These are phyloP conservation scores for Neurospora sp. DNA, from an alignment of 495 filamentous ascomycete genomes.

Conservation along the genomic window DNA sequence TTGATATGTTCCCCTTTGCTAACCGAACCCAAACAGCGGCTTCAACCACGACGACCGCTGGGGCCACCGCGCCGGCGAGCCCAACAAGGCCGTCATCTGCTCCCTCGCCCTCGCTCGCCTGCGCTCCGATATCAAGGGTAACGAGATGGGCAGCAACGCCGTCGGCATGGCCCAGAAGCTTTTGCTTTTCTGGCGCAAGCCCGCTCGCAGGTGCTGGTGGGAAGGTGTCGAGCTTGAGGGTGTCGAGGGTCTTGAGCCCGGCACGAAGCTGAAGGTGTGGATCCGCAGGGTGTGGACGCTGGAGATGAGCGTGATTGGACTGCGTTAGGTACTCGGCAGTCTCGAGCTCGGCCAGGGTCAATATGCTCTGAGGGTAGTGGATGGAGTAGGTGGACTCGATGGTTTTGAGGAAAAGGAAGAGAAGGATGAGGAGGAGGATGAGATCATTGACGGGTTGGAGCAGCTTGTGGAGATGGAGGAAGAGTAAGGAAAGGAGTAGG, in stretches of 20 bases:
- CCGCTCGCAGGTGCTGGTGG: conserved; percentile 96
- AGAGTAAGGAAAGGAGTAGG: background rate
- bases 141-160: conserved; percentile 64
- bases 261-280: conserved; percentile 85
- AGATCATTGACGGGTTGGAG: background rate
- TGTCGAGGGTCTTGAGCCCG: conserved; percentile 76
- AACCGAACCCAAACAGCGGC: conserved; percentile 44
- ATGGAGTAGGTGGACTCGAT: background rate
- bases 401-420: background rate
- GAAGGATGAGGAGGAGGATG: background rate
- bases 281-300: conserved; percentile 96
- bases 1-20: too few species aligned
- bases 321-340: conserved; percentile 42
- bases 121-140: conserved; percentile 79
- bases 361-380: background rate
- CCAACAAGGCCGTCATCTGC: conserved; percentile 97
- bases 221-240: conserved; percentile 88
- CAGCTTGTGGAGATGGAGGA: background rate
- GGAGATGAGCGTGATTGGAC: conserved; percentile 95
- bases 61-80: conserved; percentile 93
- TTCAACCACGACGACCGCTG: conserved; percentile 93
- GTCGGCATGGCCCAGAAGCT: conserved; percentile 99
- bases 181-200: conserved; percentile 96
- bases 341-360: background rate
- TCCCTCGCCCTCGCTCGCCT: conserved; percentile 87